Base-by-base conservation (phyloP, 2,329 filamentous ascomycete genomes). In the Arthrobotrys sphaeroides region DNA sequence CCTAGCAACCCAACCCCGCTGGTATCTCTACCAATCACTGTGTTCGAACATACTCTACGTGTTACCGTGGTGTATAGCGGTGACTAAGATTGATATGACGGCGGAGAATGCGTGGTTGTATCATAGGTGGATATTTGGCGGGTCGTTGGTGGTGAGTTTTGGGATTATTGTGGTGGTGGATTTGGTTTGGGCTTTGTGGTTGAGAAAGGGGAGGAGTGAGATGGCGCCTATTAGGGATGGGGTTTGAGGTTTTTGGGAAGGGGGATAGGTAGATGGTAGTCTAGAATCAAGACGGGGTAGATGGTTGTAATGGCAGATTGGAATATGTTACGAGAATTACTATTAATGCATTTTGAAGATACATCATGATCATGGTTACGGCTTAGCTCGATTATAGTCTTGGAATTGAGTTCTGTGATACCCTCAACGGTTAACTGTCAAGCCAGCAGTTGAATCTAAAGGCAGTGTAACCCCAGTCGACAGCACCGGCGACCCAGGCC, bases 11-110 rank as follows among this genome's bases (percentile, higher is more conserved):
- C 82, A 85, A 0, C 89, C 90, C 0, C 83, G 83, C 1, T 92
- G 88, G 89, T 92, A 91, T 79, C 83, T 92, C 0, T 88, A 86
- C 70, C 90, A 92, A 80, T 89, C 88, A 2, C 82, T 92, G 0
- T 85, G 83, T 0, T 90, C 89, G 5, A 92, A 92, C 78, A 53
- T 92, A 0, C 80, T 90, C 0, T 92, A 89, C 79, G 89, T 92
- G 0, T 81, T 93, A 1, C 90, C 90, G 0, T 92, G 90, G 89
- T 89, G 90, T 0, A 87, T 92, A 42, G 88, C 86, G 0, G 88
- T 86, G 73, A 86, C 85, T 59, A 83, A 82, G 3, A 82, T 82
- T n/a, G 65, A 82, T 1, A 81, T 90, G 49, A 84, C 85, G 5
- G 80, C 83, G 2, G 81, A 82, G 0, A 86, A 88, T 78, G 89